phyloP scores from a whole-genome alignment of 1,284 basidiomycete genomes.

The Ceratobasidium sp. region DNA sequence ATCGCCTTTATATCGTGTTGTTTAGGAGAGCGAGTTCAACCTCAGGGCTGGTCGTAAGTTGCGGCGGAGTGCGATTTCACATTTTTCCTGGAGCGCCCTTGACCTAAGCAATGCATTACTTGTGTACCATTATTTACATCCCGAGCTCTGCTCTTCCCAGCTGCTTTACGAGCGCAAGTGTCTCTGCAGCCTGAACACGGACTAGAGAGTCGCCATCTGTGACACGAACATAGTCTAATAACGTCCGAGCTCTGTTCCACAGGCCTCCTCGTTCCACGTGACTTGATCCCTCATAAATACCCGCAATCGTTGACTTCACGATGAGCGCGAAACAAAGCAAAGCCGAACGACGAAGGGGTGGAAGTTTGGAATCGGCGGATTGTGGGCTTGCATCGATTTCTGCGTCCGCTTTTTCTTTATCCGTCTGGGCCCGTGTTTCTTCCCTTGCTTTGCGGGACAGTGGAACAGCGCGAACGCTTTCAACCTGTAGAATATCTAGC shows the following conservation, averaged over 20 bases:
- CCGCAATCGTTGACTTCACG: conserved; percentile 61
- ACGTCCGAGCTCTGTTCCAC: conserved; percentile 69
- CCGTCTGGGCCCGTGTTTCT: conserved; percentile 33
- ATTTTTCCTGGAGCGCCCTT: conserved; percentile 6
- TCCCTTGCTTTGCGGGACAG: conserved; percentile 29
- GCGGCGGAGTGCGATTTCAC: conserved; percentile 30
- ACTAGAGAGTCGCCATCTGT: conserved; percentile 82
- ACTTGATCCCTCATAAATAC: conserved; percentile 49
- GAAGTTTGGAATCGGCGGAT: conserved; percentile 73
- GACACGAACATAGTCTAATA: conserved; percentile 76
- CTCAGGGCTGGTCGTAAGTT: conserved; percentile 38
- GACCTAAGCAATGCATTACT: conserved; percentile 22
- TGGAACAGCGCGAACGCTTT: conserved; percentile 63
- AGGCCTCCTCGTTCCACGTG: conserved; percentile 53
- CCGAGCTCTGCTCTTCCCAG: conserved; percentile 54
- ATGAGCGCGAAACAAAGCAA: conserved; percentile 81
- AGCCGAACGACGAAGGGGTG: conserved; percentile 84
- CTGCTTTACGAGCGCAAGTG: conserved; percentile 68
- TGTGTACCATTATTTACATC: conserved; percentile 34
- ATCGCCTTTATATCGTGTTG: conserved; percentile 27
- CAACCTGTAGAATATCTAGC: conserved; percentile 84
- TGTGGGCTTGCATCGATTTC: conserved; percentile 70
- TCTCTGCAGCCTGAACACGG: conserved; percentile 84
- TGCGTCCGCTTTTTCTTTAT: conserved; percentile 23
- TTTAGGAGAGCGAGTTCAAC: conserved; percentile 33